Conservation (phyloP, 1,284 basidiomycete genomes). For the Cryptococcus sp. region DNA sequence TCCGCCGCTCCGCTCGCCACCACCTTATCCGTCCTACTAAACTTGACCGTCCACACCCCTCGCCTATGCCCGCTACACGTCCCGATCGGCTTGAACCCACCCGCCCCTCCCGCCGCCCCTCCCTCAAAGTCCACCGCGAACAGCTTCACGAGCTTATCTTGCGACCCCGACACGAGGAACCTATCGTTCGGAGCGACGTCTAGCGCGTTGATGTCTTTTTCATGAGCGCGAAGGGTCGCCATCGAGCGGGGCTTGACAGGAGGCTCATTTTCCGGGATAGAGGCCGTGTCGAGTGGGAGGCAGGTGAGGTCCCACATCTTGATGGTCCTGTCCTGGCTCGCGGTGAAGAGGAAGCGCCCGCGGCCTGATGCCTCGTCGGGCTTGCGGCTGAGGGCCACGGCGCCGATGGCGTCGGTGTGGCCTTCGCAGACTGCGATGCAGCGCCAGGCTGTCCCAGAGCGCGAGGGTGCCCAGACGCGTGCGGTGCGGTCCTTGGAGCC, state of each 20-base stretch:
- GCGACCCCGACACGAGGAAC: constrained; percentile 87
- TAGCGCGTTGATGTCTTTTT: constrained; percentile 97
- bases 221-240: constrained; percentile 88
- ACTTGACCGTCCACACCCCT: constrained; percentile 92
- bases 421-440: constrained; percentile 89
- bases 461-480: constrained; percentile 71
- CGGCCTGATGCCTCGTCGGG: constrained; percentile 18
- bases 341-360: constrained; percentile 77
- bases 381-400: constrained; percentile 71
- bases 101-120: constrained; percentile 29
- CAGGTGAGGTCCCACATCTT: constrained; percentile 92
- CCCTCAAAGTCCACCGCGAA: constrained; percentile 67
- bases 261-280: constrained; percentile 8
- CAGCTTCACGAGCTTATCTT: constrained; percentile 91
- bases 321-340: constrained; percentile 93
- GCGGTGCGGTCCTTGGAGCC: constrained; percentile 91
- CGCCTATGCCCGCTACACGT: constrained; percentile 94
- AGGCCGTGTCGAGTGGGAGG: constrained; percentile 46
- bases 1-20: constrained; percentile 93
- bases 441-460: constrained; percentile 58
- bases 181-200: constrained; percentile 89
- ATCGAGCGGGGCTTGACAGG: constrained; percentile 67
- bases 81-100: constrained; percentile 67
- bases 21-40: constrained; percentile 76
- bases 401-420: constrained; percentile 91